Evolutionary conservation across 164 flowering plant genomes (phyloP).

Genomic region (Chloranthus sessilifolius): DNA sequence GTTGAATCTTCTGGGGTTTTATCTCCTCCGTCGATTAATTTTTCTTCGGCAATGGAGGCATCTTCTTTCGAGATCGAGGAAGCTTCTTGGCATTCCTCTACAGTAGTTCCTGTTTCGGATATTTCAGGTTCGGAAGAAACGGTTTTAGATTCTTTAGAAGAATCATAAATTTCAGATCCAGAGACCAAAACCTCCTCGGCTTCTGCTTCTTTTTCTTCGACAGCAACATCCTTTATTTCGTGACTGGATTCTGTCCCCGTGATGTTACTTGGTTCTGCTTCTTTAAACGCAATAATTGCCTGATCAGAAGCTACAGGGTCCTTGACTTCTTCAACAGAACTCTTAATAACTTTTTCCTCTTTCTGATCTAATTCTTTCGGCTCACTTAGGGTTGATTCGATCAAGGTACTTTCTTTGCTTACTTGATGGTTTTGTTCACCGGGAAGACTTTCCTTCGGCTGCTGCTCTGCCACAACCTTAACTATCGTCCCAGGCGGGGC

Average conservation of each 20-base stretch:
- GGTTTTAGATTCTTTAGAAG: slow-evolving; percentile 16
- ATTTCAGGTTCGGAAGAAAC: slow-evolving; percentile 17
- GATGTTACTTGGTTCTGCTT: slow-evolving; percentile 12
- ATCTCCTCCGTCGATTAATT: slow-evolving; percentile 18
- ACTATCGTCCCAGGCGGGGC: slow-evolving; percentile 79
- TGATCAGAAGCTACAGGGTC: slow-evolving; percentile 14
- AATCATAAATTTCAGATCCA: slow-evolving; percentile 18
- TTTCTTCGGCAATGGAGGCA: slow-evolving; percentile 7
- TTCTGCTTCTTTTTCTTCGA: slow-evolving; percentile 13
- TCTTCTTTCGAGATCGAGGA: slow-evolving; percentile 23
- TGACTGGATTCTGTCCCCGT: background rate
- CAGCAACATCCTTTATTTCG: slow-evolving; percentile 12
- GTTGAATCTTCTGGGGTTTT: slow-evolving; percentile 13
- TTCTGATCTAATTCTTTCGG: slow-evolving; percentile 12
- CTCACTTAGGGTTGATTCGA: slow-evolving; percentile 20
- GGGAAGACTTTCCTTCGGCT: slow-evolving; percentile 34
- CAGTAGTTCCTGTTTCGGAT: slow-evolving; percentile 12
- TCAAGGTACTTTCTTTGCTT: slow-evolving; percentile 21
- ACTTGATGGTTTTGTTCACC: slow-evolving; percentile 20
- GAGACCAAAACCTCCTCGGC: slow-evolving; percentile 10
- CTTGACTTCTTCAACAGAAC: slow-evolving; percentile 14
- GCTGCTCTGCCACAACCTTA: slow-evolving; percentile 45
- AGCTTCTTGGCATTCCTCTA: slow-evolving; percentile 10
- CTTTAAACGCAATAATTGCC: slow-evolving; percentile 18
- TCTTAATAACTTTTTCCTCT: slow-evolving; percentile 23